Evolutionary conservation across 2,329 filamentous ascomycete genomes (phyloP), one percentile per base, ranked within the genome.

Genomic region (Purpureocillium takamizusanense): DNA sequence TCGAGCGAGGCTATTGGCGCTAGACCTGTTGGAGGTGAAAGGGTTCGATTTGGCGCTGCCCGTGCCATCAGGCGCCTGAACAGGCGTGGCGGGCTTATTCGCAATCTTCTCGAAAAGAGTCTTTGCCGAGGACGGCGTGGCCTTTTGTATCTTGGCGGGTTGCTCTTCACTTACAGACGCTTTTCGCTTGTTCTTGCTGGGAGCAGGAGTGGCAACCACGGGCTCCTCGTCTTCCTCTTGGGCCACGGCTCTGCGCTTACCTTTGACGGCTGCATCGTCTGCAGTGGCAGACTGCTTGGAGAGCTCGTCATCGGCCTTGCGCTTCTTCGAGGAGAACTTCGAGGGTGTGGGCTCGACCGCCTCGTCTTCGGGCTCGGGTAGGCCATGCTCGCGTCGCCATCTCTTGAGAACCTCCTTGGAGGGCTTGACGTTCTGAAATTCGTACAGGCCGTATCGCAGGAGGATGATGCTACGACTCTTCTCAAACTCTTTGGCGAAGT

Each of bases 401-500:
- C 71, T 71, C 54, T 69, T 73, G 38, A 78, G 61, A 8, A 76
- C 63, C 30, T 76, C 71, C 43, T 69, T 70, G 1, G 74, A 75
- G 2, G 74, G 72, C 49, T 76, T 76, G 31, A 78, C 68, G 14
- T 72, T 78, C 59, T 78, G 76, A 59, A 78, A 79, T 49, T 78
- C 71, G 50, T 78, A 79, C 2, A 78, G 65, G 2, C 74, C 75
- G 44, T 79, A 79, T 35, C 74, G 72, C 40, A 79, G 51, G 57
- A 79, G 69, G 41, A 79, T 78, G 32, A 79, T 59, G 47, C 73
- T 75, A 35, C 75, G 66, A 51, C 74, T 78, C 62, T 79, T 79
- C 52, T 79, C 75, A 43, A 76, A 79, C 52, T 78, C 75, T 52
- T 78, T 79, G 30, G 75, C 74, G 41, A 79, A 79, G 52, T 78